A percentile compares a stretch with the other conserved stretches of the same genome.
Evolutionary conservation across 148 eudicot species (phyloP).

Genomic region (Polygonum aviculare): DNA sequence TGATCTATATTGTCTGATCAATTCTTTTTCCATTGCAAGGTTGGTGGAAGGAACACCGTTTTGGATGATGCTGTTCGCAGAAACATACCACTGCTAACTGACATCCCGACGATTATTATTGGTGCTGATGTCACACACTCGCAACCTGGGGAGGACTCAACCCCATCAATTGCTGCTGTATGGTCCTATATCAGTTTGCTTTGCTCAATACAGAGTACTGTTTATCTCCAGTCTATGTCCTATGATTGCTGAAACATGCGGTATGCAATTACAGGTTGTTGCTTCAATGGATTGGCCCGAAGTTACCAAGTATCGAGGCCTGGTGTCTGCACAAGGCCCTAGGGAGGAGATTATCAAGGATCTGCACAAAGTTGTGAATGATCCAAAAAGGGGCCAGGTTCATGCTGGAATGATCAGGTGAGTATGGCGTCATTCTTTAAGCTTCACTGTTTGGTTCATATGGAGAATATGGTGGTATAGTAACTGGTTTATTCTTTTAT

Average conservation of each 20-base stretch:
- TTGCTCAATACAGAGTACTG: not conserved
- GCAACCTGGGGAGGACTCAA: constrained; percentile 71
- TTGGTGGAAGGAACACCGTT: constrained; percentile 66
- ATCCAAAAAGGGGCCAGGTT: constrained; percentile 29
- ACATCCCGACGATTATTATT: constrained; percentile 58
- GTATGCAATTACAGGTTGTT: constrained; percentile 46
- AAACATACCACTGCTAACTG: constrained; percentile 40
- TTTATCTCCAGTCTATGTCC: not conserved
- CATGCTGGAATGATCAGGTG: constrained; percentile 72
- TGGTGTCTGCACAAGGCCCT: constrained; percentile 60
- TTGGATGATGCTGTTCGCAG: constrained; percentile 24
- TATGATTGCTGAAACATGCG: not conserved
- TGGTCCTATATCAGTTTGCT: not conserved
- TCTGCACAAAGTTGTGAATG: constrained; percentile 32
- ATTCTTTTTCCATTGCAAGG: constrained; percentile 28
- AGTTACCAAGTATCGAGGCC: constrained; percentile 66
- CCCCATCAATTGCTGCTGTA: constrained; percentile 94
- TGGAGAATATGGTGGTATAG: not conserved
- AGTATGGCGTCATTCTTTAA: not conserved
- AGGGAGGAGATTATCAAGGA: constrained; percentile 62
- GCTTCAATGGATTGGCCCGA: constrained; percentile 90
- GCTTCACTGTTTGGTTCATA: not conserved
- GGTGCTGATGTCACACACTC: constrained; percentile 98
- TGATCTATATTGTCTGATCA: not conserved
- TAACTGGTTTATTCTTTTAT: not conserved